Evolutionary conservation across 345 rosid species (phyloP).

Genomic region (Schrenkiella parvula): DNA sequence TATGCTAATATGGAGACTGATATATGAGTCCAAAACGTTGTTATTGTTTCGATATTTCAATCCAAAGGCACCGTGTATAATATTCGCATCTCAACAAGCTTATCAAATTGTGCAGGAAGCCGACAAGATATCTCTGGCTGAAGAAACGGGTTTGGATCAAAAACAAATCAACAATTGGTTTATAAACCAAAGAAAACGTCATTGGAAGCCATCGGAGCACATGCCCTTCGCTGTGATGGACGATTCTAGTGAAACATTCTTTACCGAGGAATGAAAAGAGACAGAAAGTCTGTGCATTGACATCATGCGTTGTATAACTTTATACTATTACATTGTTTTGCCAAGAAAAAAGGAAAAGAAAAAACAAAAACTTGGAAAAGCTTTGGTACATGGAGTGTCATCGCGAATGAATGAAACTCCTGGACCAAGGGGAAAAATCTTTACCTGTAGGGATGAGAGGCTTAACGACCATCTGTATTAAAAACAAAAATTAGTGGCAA

Average conservation of each 20-base stretch:
- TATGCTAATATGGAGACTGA: background rate
- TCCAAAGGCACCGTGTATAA: background rate
- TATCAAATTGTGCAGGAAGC: slow-evolving; percentile 46
- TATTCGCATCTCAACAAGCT: background rate
- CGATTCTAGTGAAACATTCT: slow-evolving; percentile 52
- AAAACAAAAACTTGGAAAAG: background rate
- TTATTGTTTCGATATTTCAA: background rate
- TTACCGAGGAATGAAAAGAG: slow-evolving; percentile 44
- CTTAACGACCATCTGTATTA: background rate
- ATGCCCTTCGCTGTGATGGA: slow-evolving; percentile 63
- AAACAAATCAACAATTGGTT: slow-evolving; percentile 88
- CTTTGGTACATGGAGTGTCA: background rate
- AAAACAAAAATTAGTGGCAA: background rate
- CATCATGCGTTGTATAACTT: background rate
- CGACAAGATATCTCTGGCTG: slow-evolving; percentile 65
- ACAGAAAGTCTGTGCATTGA: background rate
- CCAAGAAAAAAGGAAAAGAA: background rate
- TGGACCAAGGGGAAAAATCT: background rate
- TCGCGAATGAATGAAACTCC: background rate
- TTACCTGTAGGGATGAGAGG: background rate
- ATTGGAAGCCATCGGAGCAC: slow-evolving; percentile 82
- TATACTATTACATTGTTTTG: background rate
- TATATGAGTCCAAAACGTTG: background rate
- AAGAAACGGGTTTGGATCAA: slow-evolving; percentile 75
- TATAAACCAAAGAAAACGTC: slow-evolving; percentile 81